A percentile compares a stretch with the other conserved stretches of the same genome.
Conservation (phyloP, 2,329 filamentous ascomycete genomes). For the Fusarium sp. region DNA sequence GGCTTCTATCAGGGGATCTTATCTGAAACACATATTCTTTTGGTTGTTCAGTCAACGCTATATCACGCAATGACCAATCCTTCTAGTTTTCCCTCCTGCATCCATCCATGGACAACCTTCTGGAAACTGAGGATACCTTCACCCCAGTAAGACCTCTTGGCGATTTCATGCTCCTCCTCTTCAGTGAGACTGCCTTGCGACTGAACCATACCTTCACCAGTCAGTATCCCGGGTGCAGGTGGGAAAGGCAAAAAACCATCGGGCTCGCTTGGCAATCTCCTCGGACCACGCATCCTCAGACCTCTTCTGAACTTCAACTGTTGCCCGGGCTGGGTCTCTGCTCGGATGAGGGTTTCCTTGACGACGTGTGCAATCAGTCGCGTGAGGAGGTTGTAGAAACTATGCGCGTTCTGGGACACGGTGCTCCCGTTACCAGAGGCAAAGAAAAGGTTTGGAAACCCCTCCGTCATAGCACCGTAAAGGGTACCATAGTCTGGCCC, state of each 20-base stretch:
- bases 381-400: not conserved
- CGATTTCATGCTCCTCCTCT: not conserved
- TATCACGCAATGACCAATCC: not conserved
- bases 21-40: not conserved
- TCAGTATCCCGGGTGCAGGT: not conserved
- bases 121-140: not conserved
- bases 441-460: not conserved
- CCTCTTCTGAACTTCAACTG: not conserved
- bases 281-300: not conserved
- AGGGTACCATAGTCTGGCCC: not conserved
- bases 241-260: not conserved
- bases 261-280: not conserved
- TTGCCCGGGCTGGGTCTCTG: not conserved
- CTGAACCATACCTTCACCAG: not conserved
- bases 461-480: not conserved
- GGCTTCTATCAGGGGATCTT: not conserved
- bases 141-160: slow-evolving; percentile 1
- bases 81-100: not conserved
- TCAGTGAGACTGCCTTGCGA: not conserved
- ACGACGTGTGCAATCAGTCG: not conserved
- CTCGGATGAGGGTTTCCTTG: not conserved
- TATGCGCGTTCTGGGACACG: not conserved
- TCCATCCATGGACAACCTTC: not conserved
- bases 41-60: not conserved
- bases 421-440: not conserved